Evolutionary conservation across 2,329 filamentous ascomycete genomes (phyloP).

Genomic region (Fusarium sp.): DNA sequence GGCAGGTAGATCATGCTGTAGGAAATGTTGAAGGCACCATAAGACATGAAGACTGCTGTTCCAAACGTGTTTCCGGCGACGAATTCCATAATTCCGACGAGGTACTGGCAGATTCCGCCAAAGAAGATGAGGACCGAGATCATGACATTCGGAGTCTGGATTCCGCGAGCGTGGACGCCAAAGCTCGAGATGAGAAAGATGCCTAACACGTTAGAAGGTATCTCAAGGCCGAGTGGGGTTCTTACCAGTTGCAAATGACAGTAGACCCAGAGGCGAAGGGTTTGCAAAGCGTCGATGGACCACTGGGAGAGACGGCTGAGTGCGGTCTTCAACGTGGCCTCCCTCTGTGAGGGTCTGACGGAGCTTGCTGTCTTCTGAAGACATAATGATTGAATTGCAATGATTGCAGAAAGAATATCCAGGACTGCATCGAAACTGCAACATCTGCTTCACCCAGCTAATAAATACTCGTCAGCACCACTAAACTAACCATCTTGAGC

Average conservation of each 20-base stretch:
- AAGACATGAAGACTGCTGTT: conserved; percentile 26
- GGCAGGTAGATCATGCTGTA: conserved; percentile 31
- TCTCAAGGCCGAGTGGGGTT: not conserved
- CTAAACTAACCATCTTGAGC: not conserved
- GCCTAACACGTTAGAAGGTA: conserved; percentile 1
- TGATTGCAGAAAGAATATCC: not conserved
- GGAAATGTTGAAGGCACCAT: conserved; percentile 29
- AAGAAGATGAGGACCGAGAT: conserved; percentile 28
- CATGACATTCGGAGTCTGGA: conserved; percentile 32
- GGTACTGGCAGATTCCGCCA: conserved; percentile 28
- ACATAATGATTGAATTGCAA: conserved; percentile 1
- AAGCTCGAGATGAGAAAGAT: conserved; percentile 31
- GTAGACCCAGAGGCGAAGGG: conserved; percentile 19
- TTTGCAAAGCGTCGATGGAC: conserved; percentile 21
- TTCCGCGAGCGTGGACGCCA: conserved; percentile 23
- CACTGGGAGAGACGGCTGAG: conserved; percentile 11
- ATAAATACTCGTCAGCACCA: not conserved
- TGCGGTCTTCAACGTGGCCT: conserved; percentile 18
- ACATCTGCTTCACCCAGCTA: not conserved
- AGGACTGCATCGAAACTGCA: not conserved
- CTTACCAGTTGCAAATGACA: conserved; percentile 26
- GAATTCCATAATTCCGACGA: conserved; percentile 28
- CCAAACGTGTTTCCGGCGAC: conserved; percentile 27
- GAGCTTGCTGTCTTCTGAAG: conserved; percentile 14
- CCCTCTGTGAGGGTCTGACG: conserved; percentile 2